Percentiles rank a stretch among this genome's conserved stretches.
Conservation (phyloP, 352 stramenopile species). For the Phytophthora pini region DNA sequence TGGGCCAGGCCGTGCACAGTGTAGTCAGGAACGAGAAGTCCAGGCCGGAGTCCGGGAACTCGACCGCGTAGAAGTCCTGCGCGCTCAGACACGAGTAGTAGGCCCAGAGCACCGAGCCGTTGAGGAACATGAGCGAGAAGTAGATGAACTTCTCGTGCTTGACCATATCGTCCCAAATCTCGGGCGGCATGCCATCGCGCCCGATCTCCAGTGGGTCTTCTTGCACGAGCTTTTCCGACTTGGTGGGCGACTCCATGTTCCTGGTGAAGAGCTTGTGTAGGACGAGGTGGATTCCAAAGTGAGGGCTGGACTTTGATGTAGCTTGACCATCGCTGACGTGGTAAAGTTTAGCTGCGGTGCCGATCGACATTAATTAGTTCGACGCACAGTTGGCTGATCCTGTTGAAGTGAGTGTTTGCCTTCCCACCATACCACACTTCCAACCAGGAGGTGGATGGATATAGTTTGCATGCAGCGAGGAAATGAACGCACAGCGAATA, state of each 20-base stretch:
- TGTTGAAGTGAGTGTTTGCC: constrained; percentile 26
- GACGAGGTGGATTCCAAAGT: constrained; percentile 14
- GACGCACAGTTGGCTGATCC: constrained; percentile 20
- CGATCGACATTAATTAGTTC: constrained; percentile 19
- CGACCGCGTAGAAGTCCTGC: constrained; percentile 58
- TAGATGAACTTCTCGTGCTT: constrained; percentile 57
- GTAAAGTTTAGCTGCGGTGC: constrained; percentile 12
- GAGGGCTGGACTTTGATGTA: constrained; percentile 5
- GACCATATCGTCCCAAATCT: constrained; percentile 64
- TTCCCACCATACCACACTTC: constrained; percentile 16
- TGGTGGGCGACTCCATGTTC: constrained; percentile 33
- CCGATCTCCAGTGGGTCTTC: constrained; percentile 27
- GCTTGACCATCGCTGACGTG: constrained; percentile 16
- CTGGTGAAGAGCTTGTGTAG: neutral
- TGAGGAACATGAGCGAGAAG: constrained; percentile 72
- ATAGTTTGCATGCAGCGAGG: too few species aligned
- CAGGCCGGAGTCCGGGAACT: constrained; percentile 54
- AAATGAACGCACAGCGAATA: neutral
- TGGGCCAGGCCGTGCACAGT: constrained; percentile 59
- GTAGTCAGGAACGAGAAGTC: constrained; percentile 73
- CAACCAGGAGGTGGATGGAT: neutral
- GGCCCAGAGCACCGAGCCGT: constrained; percentile 68
- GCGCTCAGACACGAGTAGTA: constrained; percentile 76
- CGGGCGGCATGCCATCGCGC: constrained; percentile 51
- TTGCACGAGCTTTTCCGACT: constrained; percentile 48